Evolutionary conservation across 768 basidiomycete species (phyloP), one percentile per base, ranked within the genome.

Genomic region (Termitomyces sp.): DNA sequence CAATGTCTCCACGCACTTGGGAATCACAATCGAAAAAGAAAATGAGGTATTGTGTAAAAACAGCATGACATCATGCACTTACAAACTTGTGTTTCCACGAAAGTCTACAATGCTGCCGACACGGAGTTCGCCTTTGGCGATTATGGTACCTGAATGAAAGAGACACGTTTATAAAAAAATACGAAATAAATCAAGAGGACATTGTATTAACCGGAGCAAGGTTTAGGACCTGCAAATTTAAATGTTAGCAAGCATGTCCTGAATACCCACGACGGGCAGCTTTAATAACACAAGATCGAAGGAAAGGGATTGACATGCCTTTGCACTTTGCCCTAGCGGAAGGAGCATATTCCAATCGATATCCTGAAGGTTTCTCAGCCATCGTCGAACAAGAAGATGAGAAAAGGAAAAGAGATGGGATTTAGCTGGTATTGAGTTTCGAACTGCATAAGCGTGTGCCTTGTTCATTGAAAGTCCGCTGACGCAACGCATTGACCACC

Each of bases 1-100:
- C 93, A 96, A 68, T 96, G 94, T 62, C 92, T 85, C 91, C 91
- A 96, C 36, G 79, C 71, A 68, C 90, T 92, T 57, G 30, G 9
- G 38, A 7, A 36, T 20, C 5, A 16, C 4, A 49, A 30, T 28
- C 10, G 38, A 20, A 13, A 30, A 5, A 12, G 16, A 43, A 32
- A 3, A 43, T 43, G n/a, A 54, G 28, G 16, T 7, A 48, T 48
- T 18, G 28, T 46, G 54, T 74, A 77, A 14, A 30, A 48, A 49
- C 13, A 43, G 8, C 18, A 47, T 47, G 64, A 38, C 28, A 43
- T 30, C 9, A 57, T 50, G 20, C 20, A 43, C 70, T 66, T 63
- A 91, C 91, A 89, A 90, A 65, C 70, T 79, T 9, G 83, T 82
- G 65, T 84, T 79, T 59, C 90, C 93, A 63, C 74, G 76, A 70